Conservation (phyloP, 1,284 basidiomycete species). For the Sanghuangporus baumii region DNA sequence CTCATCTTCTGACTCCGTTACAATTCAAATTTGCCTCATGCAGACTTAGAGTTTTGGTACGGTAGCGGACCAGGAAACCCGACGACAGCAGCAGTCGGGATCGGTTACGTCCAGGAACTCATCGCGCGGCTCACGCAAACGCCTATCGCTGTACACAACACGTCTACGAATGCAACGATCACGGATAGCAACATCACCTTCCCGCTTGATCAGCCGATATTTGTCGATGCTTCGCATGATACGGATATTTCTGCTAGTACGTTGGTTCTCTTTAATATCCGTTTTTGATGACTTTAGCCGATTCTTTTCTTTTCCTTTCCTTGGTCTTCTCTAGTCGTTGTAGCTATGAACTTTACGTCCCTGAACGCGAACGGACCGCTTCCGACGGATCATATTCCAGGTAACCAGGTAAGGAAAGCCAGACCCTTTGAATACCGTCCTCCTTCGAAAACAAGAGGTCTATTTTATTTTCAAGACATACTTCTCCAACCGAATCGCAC, state of each 20-base stretch:
- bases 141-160: conserved; percentile 58
- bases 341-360: conserved; percentile 57
- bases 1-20: conserved; percentile 21
- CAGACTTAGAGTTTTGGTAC: conserved; percentile 37
- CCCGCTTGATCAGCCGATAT: conserved; percentile 61
- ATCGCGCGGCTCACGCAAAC: conserved; percentile 67
- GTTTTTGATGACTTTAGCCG: neutral
- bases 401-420: conserved; percentile 36
- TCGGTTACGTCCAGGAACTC: conserved; percentile 82
- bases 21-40: conserved; percentile 30
- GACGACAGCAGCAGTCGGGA: conserved; percentile 54
- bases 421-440: neutral
- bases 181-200: conserved; percentile 62
- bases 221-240: conserved; percentile 81
- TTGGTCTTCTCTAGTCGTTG: conserved; percentile 34
- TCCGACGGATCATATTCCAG: conserved; percentile 52
- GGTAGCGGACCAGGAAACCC: conserved; percentile 53
- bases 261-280: conserved; percentile 11
- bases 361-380: conserved; percentile 50
- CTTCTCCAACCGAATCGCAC: conserved; percentile 38
- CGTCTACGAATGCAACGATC: conserved; percentile 74
- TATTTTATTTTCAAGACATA: conserved; percentile 33
- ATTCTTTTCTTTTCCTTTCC: conserved; percentile 28
- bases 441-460: neutral
- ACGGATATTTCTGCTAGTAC: conserved; percentile 36